Evolutionary conservation across 177 flowering plant species (phyloP).

Genomic region (Vitis hybrid): DNA sequence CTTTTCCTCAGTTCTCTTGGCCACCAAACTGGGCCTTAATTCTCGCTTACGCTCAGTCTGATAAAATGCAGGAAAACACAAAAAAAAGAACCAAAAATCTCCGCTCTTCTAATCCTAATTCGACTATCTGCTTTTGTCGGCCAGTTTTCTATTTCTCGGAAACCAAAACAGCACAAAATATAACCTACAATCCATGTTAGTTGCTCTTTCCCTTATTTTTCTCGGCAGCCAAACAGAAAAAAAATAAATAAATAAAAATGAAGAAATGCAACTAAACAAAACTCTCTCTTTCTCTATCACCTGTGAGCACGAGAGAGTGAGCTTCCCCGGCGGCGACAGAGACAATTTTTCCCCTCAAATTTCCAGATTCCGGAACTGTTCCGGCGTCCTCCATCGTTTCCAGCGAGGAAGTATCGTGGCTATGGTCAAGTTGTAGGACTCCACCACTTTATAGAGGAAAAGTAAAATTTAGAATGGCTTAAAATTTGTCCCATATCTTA

Average conservation of each 20-base stretch:
- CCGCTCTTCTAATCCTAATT: too few species aligned
- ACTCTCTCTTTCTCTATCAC: slow-evolving; percentile 10
- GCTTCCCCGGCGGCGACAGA: slow-evolving; percentile 78
- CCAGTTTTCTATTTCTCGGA: neutral
- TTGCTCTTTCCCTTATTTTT: too few species aligned
- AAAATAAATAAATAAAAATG: too few species aligned
- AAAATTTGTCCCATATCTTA: too few species aligned
- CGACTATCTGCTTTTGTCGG: too few species aligned
- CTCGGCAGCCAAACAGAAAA: neutral
- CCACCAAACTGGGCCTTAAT: too few species aligned
- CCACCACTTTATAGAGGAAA: too few species aligned
- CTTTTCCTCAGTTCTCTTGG: too few species aligned
- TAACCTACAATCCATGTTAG: neutral
- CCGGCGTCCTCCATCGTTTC: slow-evolving; percentile 15
- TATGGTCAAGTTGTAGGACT: neutral
- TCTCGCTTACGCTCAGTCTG: too few species aligned
- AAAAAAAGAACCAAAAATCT: too few species aligned
- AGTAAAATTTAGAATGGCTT: too few species aligned
- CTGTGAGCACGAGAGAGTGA: slow-evolving; percentile 82
- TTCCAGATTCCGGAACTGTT: slow-evolving; percentile 5
- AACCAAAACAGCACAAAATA: neutral
- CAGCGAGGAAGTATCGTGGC: neutral
- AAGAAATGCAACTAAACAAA: neutral
- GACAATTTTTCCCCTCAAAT: slow-evolving; percentile 39
- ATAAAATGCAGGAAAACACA: too few species aligned